A percentile compares a stretch with the other conserved stretches of the same genome.
These are phyloP conservation scores for Chaetomium tenue DNA, from an alignment of 495 filamentous ascomycete species.

Conservation along the genomic window DNA sequence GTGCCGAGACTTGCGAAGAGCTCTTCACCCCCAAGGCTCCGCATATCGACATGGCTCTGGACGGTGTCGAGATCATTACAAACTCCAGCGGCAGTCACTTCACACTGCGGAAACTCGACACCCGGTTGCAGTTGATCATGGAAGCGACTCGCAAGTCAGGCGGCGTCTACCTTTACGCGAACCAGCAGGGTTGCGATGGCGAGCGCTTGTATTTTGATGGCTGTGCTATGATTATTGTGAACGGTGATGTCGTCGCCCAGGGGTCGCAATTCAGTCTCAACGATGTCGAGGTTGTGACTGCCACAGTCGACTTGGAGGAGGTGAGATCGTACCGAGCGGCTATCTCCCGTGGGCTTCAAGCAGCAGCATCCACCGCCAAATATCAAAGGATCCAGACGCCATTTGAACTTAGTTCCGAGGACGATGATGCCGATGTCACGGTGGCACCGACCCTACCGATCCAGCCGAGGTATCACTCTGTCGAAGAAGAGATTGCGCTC, in stretches of 20 bases:
- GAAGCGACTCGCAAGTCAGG: slow-evolving; percentile 74
- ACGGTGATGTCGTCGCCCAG: slow-evolving; percentile 66
- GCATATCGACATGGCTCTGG: slow-evolving; percentile 53
- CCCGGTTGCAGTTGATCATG: slow-evolving; percentile 68
- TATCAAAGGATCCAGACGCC: slow-evolving; percentile 43
- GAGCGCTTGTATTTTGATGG: slow-evolving; percentile 61
- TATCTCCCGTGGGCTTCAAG: slow-evolving; percentile 58
- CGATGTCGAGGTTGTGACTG: slow-evolving; percentile 82
- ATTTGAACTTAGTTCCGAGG: slow-evolving; percentile 43
- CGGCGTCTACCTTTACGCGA: slow-evolving; percentile 66
- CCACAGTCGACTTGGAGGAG: slow-evolving; percentile 78
- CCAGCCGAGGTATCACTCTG: slow-evolving; percentile 53
- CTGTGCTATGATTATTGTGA: slow-evolving; percentile 74
- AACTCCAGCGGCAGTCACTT: slow-evolving; percentile 73
- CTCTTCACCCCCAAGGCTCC: slow-evolving; percentile 66
- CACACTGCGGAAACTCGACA: slow-evolving; percentile 71
- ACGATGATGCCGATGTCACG: slow-evolving; percentile 34
- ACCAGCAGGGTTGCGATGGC: slow-evolving; percentile 72
- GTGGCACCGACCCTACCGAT: slow-evolving; percentile 35
- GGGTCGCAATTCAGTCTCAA: slow-evolving; percentile 71
- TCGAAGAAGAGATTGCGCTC: slow-evolving; percentile 75
- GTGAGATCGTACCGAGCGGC: slow-evolving; percentile 57
- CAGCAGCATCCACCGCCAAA: slow-evolving; percentile 40
- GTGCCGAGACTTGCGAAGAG: slow-evolving; percentile 76
- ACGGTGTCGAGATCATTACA: slow-evolving; percentile 71